Percentiles rank a stretch among this genome's conserved stretches.
phyloP scores from a whole-genome alignment of 257 asterid genomes.

The Perilla frutescens region DNA sequence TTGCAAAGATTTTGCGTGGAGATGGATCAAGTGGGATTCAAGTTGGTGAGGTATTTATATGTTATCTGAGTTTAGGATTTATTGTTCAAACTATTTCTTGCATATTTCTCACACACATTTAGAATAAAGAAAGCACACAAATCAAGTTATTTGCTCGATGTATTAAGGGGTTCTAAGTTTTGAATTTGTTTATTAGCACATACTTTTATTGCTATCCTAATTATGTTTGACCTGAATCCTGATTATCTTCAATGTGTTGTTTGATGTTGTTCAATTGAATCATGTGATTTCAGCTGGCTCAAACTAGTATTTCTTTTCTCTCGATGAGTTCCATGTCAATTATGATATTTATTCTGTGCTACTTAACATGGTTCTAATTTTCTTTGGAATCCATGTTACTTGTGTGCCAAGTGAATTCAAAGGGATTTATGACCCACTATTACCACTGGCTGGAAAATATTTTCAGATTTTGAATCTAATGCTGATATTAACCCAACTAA shows the following conservation, averaged over 20 bases:
- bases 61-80: background rate
- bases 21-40: constrained; percentile 92
- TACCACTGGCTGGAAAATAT: constrained; percentile 1
- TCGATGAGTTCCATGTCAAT: constrained; percentile 19
- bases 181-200: background rate
- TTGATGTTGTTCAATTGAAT: constrained; percentile 8
- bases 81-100: constrained; percentile 17
- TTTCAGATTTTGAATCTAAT: constrained; percentile 23
- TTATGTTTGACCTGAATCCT: constrained; percentile 12
- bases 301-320: constrained; percentile 11
- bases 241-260: constrained; percentile 20
- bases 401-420: constrained; percentile 2
- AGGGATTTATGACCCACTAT: constrained; percentile 13
- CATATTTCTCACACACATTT: constrained; percentile 16
- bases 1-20: constrained; percentile 85
- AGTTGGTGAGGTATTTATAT: constrained; percentile 94
- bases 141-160: constrained; percentile 6
- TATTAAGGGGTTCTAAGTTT: constrained; percentile 6
- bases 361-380: constrained; percentile 7
- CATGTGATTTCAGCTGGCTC: constrained; percentile 16
- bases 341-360: constrained; percentile 3
- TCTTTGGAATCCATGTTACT: background rate
- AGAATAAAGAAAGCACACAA: constrained; percentile 3
- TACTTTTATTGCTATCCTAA: constrained; percentile 7
- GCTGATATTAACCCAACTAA: background rate